Evolutionary conservation across 2,329 filamentous ascomycete genomes (phyloP).

Genomic region (Dactylellina leptospora): DNA sequence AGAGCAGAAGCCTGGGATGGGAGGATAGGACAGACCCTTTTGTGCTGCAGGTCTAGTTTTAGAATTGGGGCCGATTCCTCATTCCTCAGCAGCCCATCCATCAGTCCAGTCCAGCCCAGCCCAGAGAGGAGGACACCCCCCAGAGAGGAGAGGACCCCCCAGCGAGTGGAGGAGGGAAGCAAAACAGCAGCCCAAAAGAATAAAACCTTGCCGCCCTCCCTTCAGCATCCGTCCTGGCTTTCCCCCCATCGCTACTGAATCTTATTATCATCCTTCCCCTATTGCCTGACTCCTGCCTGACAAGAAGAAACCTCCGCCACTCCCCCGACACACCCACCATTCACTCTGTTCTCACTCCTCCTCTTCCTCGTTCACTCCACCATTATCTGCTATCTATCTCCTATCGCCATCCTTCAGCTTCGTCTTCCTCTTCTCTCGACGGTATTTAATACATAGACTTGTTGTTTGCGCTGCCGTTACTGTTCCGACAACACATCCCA

Average conservation of each 20-base stretch:
- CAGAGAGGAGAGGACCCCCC: neutral
- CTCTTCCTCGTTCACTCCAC: neutral
- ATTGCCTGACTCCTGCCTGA: slow-evolving; percentile 4
- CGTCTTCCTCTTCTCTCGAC: slow-evolving; percentile 41
- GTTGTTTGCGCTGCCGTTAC: neutral
- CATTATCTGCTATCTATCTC: slow-evolving; percentile 46
- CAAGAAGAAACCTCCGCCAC: slow-evolving; percentile 36
- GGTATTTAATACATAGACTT: too few species aligned
- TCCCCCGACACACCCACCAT: slow-evolving; percentile 24
- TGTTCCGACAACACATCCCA: too few species aligned
- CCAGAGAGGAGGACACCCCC: too few species aligned
- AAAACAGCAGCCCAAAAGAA: slow-evolving; percentile 21
- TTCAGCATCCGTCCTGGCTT: slow-evolving; percentile 20
- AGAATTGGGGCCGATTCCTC: slow-evolving; percentile 48
- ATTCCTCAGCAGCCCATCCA: slow-evolving; percentile 34
- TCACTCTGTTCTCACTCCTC: neutral
- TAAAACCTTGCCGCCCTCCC: slow-evolving; percentile 47
- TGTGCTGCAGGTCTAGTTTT: slow-evolving; percentile 50
- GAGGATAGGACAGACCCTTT: slow-evolving; percentile 52
- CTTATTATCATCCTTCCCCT: slow-evolving; percentile 5
- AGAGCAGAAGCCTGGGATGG: slow-evolving; percentile 5
- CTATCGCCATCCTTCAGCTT: slow-evolving; percentile 24
- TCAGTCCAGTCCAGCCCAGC: neutral
- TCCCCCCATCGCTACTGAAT: slow-evolving; percentile 8
- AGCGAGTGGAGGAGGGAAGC: neutral